Base-by-base conservation (phyloP, 306 rosid species). In the Fragaria ananassa region DNA sequence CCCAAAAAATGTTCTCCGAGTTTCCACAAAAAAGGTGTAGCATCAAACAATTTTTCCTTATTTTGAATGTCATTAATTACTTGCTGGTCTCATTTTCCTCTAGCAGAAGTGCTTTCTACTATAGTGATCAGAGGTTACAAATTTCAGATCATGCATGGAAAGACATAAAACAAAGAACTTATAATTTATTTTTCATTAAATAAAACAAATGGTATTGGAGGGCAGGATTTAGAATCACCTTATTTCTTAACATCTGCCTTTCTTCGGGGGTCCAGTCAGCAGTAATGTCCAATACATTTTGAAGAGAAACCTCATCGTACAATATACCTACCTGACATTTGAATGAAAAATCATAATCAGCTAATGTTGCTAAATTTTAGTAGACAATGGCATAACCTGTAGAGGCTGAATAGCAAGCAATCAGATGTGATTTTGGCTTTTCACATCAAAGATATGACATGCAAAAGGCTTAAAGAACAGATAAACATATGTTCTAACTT, bases 251-350 rank as follows among this genome's bases (percentile, higher is more conserved):
- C 96, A 91, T 92, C 82, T 86, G 87, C 62, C 99, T 91, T 87
- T 96, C 98, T 82, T 88, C 94, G 4, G 80, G 62, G 56, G 96
- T 92, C 98, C 99, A 96, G 80, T 96, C 98, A 69, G 96, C 93
- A 51, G 91, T 91, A 83, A 96, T 76, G 84, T 96, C 97, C 68
- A 96, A 83, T 77, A 88, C 76, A 35, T 81, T 88, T 82, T 96
- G 98, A 34, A 96, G 83, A 78, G 97, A 91, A 80, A 80, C 84
- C 73, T 92, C 98, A 61, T 96, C 98, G 46, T 96, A 96, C 81
- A 92, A 74, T 72, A 96, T 49, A 81, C 98, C 99, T 44, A 96
- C 99, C 98, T 96, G 93, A 74, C 74, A 86, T 81, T 77, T 76
- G 72, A 74, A 73, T 53, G 73, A 80, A 86, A 86, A 74, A 57